Evolutionary conservation across 2,329 filamentous ascomycete species (phyloP), one percentile per base, ranked within the genome.

Genomic region (Penicillium rolfsii): DNA sequence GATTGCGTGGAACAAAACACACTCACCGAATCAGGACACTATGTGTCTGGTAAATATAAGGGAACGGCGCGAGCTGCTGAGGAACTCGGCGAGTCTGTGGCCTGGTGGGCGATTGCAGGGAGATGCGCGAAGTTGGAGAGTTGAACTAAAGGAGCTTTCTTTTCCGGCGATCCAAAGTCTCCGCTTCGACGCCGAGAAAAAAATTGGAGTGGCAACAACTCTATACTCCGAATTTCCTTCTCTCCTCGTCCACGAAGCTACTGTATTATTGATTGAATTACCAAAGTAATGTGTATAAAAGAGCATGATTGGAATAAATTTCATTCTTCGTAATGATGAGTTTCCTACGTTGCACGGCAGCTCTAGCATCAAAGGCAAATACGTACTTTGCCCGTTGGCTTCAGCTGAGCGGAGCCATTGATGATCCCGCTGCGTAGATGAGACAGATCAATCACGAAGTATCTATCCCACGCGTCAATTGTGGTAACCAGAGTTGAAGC

Each of bases 131-230:
- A 69, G 66, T 63, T 69, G 66, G 64, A 62, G 59, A 53, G 35
- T 48, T 48, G 59, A 65, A 65, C 66, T 61, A 65, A 67, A 68
- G 67, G 65, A 69, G 67, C 67, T 69, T 70, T 69, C 67, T 62
- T 67, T 70, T 69, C 67, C 67, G 67, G 67, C 67, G 66, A 67
- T 68, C 61, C 62, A 66, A 68, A 67, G 62, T 66, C 67, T 70
- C 67, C 67, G 67, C 66, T 67, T 63, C 60, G 60, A 64, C 60
- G 62, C 58, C 57, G 63, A 66, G 64, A 70, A 70, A 69, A 70
- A 70, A 70, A 68, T 67, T 63, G 65, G 60, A 64, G 67, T 67
- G 67, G 67, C 68, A 68, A 69, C 68, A 65, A 69, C 58, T 63
- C 59, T 67, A 53, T 36, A 52, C 48, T 33, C 40, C 41, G 49